Evolutionary conservation across 345 rosid genomes (phyloP).

Genomic region (Pseudoturritis turrita): DNA sequence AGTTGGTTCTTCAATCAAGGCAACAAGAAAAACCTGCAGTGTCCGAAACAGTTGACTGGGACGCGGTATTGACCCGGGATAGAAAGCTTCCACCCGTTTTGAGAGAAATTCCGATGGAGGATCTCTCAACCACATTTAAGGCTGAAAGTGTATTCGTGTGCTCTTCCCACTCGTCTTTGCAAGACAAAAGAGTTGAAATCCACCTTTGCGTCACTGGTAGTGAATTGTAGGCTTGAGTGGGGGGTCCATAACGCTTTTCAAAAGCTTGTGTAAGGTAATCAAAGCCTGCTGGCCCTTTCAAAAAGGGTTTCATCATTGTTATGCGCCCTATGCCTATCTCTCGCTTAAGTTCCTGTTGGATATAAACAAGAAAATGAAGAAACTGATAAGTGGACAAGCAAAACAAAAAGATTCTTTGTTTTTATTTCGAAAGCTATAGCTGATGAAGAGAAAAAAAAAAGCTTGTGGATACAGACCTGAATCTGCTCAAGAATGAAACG

Average conservation of each 20-base stretch:
- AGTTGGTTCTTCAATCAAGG: constrained; percentile 2
- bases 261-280: constrained; percentile 73
- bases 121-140: constrained; percentile 36
- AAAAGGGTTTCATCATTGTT: constrained; percentile 65
- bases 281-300: constrained; percentile 79
- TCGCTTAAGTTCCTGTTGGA: constrained; percentile 53
- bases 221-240: constrained; percentile 40
- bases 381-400: constrained; percentile 3
- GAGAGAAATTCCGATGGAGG: constrained; percentile 51
- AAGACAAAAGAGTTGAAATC: constrained; percentile 52
- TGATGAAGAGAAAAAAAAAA: not conserved
- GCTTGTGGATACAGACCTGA: constrained; percentile 44
- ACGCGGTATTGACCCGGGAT: constrained; percentile 18
- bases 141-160: constrained; percentile 49
- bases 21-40: constrained; percentile 36
- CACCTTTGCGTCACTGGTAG: constrained; percentile 56
- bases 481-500: constrained; percentile 80
- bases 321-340: constrained; percentile 77
- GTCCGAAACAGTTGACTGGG: constrained; percentile 20
- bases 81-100: constrained; percentile 74
- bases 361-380: not conserved
- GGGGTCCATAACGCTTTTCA: constrained; percentile 49
- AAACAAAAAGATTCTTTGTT: not conserved
- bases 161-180: constrained; percentile 71
- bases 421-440: not conserved